Base-by-base conservation (phyloP, 2,329 filamentous ascomycete species). In the Coniochaeta ligniaria region DNA sequence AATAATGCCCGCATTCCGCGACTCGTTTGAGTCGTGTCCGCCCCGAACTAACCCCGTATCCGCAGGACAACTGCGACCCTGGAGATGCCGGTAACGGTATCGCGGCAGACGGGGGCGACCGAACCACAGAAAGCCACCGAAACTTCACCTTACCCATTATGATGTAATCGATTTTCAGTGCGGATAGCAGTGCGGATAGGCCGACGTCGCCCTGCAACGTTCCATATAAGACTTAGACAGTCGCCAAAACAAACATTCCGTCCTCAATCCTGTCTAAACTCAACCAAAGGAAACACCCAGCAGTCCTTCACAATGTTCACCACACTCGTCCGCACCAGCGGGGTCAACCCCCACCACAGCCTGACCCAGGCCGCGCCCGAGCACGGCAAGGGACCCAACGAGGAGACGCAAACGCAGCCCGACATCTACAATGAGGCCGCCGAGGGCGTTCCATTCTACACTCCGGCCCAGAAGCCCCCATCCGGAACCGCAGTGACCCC, bases 391-490 rank as follows among this genome's bases (percentile, higher is more conserved):
- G 54, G 54, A 3, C 54, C 54, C 31, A 35, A 57, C 31, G 54
- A 57, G 14, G 35, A 57, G 54, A 35, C 28, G 16, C 31, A 35
- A 16, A 8, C 17, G 17, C 22, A 24, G 17, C 17, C 28, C 31
- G 54, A 57, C 54, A 57, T 68, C 59, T 38, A 63, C 57, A 65
- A 73, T 59, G 63, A 68, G 20, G 64, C 71, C 8, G 72, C 72
- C 20, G 66, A 72, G 60, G 65, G 66, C 2, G 65, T 79, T 58
- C 75, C 80, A 28, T 82, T 76, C 67, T 83, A 75, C 69, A 81
- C 79, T 0, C 79, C 80, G 1, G 74, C 70, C 14, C 80, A 83
- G 64, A 65, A 69, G 6, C 78, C 78, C 3, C 73, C 76, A 0
- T 66, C 76, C 0, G 80, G 80, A 2, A 77, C 76, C 6, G 78